Evolutionary conservation across 176 grass and related monocot genomes (phyloP), one percentile per base, ranked within the genome.

Genomic region (Luzula sylvatica): DNA sequence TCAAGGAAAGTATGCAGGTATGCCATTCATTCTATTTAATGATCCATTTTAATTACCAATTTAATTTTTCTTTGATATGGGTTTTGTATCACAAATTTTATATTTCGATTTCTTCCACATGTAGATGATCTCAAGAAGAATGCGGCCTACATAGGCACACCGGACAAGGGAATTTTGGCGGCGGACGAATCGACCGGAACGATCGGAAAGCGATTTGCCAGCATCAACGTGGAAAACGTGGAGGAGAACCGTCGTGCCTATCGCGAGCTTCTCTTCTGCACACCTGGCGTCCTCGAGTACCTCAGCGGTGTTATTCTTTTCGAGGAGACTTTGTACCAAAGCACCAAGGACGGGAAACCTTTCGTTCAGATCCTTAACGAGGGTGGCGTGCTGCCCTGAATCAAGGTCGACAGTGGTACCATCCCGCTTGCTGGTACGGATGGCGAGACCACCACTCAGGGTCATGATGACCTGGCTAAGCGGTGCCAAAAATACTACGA

Each of bases 381-480:
- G 5, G 49, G 49, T 0, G 48, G 38, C 2, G 70, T 56, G n/a
- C 23, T 73, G 8, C 70, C 70, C 0, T 57, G 70, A 26, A 73
- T 73, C 12, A 73, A 73, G 58, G 70, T 73, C 40, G 70, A 73
- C 50, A 73, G 61, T 11, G 70, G 70, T 46, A 65, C 58, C 38
- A 46, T 73, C 1, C 38, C 62, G 49, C 26, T 73, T 23, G 70
- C 70, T 7, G 70, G 70, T 53, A 73, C 70, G 1, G 65, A 73
- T 13, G 58, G 58, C 1, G 70, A 73, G 59, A 73, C 70, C 2
- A 72, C 69, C 35, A 72, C 69, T 35, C 70, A 73, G 32, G 70
- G 70, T 18, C 59, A 65, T 44, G 70, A 73, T 17, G 58, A 41
- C 12, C 59, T 73, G 0, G 47, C 46, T 18, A 56, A 53, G 15